phyloP scores from a whole-genome alignment of 306 rosid genomes.

The Oemleria cerasiformis region DNA sequence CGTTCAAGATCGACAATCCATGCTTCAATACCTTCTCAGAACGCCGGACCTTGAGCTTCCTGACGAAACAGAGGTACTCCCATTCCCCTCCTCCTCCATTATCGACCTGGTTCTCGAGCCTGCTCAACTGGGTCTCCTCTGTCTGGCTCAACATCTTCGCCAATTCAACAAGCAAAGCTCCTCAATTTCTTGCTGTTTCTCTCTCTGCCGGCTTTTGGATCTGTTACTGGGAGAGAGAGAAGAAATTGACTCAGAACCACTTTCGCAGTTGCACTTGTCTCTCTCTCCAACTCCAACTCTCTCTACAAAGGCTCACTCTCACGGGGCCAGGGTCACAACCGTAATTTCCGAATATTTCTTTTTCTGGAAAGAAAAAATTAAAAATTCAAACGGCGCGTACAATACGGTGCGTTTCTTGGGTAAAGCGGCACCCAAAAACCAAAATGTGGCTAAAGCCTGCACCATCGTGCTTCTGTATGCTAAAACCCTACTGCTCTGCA shows the following conservation, averaged over 20 bases:
- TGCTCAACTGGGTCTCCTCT: conserved; percentile 68
- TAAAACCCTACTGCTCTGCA: conserved; percentile 47
- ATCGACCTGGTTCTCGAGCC: conserved; percentile 88
- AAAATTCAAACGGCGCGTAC: neutral
- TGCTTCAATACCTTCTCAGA: conserved; percentile 78
- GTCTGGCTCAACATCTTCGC: conserved; percentile 76
- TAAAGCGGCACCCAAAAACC: conserved; percentile 6
- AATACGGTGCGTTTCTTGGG: conserved; percentile 22
- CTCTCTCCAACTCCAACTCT: neutral
- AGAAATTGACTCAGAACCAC: conserved; percentile 1
- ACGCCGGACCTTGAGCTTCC: conserved; percentile 89
- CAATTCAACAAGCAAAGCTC: conserved; percentile 26
- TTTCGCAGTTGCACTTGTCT: neutral
- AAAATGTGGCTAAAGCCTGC: conserved; percentile 10
- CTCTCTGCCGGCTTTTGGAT: conserved; percentile 29
- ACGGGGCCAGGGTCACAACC: neutral
- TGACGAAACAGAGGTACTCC: conserved; percentile 77
- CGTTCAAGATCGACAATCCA: conserved; percentile 81
- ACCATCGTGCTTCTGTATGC: conserved; percentile 20
- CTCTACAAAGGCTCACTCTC: neutral
- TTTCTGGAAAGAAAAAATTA: neutral
- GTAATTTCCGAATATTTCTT: neutral
- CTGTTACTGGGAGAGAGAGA: conserved; percentile 23
- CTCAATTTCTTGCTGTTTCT: conserved; percentile 1
- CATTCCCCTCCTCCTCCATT: conserved; percentile 99